Percentiles rank a stretch among this genome's conserved stretches.
These are phyloP conservation scores for Apiotrichum sp. DNA, from an alignment of 1,284 basidiomycete genomes.

Conservation along the genomic window DNA sequence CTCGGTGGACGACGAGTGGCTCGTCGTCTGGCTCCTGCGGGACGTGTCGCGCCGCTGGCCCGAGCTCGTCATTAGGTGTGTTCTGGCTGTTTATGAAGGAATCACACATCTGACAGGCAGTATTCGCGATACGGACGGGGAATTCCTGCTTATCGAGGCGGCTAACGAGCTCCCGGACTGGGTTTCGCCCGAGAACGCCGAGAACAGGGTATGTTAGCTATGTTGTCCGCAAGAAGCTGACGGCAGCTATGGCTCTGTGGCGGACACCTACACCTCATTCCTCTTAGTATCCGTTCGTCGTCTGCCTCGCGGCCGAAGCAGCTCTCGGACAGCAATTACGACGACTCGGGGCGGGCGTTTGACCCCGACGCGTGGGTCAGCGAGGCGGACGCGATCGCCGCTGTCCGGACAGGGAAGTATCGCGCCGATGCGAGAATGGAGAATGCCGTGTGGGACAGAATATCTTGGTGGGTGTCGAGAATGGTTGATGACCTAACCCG, in stretches of 20 bases:
- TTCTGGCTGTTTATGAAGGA: neutral
- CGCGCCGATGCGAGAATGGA: conserved; percentile 59
- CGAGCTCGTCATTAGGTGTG: conserved; percentile 57
- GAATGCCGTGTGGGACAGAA: conserved; percentile 59
- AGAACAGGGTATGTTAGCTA: conserved; percentile 70
- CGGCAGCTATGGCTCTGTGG: conserved; percentile 80
- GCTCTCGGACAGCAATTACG: conserved; percentile 55
- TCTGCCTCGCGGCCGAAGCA: conserved; percentile 53
- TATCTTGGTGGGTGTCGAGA: conserved; percentile 53
- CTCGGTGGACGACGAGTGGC: conserved; percentile 94
- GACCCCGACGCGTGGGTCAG: conserved; percentile 57
- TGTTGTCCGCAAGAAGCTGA: no score
- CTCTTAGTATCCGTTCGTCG: conserved; percentile 65
- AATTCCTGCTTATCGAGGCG: conserved; percentile 94
- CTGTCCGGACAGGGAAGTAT: conserved; percentile 50
- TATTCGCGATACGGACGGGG: conserved; percentile 84
- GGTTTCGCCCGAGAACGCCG: conserved; percentile 83
- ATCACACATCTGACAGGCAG: conserved; percentile 33
- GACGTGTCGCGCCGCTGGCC: conserved; percentile 72
- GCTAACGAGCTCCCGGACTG: conserved; percentile 83
- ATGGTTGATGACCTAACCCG: neutral
- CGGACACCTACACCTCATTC: conserved; percentile 77
- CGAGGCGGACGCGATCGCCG: conserved; percentile 59
- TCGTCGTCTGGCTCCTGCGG: conserved; percentile 75
- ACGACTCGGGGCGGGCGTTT: conserved; percentile 42